phyloP scores from a whole-genome alignment of 1,284 basidiomycete species.

The Cystobasidium slooffiae region DNA sequence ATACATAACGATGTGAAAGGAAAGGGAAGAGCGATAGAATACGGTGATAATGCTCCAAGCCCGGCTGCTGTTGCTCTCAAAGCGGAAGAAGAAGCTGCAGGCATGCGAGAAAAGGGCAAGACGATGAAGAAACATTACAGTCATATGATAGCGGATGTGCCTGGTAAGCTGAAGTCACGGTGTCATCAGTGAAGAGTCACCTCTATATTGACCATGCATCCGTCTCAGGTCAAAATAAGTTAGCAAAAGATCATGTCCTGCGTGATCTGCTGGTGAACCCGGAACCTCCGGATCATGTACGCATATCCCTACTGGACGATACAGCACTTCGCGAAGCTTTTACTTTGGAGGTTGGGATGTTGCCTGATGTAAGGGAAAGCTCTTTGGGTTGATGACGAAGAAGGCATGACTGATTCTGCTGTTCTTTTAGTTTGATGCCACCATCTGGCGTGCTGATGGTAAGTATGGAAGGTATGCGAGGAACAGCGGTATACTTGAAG shows the following conservation, averaged over 20 bases:
- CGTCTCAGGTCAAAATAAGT: constrained; percentile 47
- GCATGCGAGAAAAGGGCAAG: constrained; percentile 43
- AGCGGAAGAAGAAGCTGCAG: constrained; percentile 1
- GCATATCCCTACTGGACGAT: constrained; percentile 45
- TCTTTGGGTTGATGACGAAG: not conserved
- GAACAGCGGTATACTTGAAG: not conserved
- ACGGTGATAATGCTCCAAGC: not conserved
- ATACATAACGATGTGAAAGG: constrained; percentile 45
- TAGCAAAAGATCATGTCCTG: constrained; percentile 48
- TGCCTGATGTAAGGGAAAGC: constrained; percentile 26
- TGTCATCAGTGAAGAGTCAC: too few relatives aligned
- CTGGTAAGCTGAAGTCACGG: constrained; percentile 43
- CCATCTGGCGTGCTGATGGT: constrained; percentile 41
- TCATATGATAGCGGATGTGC: constrained; percentile 50
- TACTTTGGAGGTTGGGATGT: constrained; percentile 46
- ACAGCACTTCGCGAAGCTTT: constrained; percentile 48
- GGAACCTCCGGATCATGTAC: constrained; percentile 43
- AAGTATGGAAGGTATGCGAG: not conserved
- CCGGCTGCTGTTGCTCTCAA: not conserved
- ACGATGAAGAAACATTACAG: constrained; percentile 51
- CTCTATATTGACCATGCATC: too few relatives aligned
- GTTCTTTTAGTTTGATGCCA: constrained; percentile 20
- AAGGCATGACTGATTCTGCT: not conserved
- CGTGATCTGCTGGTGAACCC: constrained; percentile 49
- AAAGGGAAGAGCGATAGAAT: constrained; percentile 41